Conservation (phyloP, 805 yeast genomes). For the Candida qinlingensis region DNA sequence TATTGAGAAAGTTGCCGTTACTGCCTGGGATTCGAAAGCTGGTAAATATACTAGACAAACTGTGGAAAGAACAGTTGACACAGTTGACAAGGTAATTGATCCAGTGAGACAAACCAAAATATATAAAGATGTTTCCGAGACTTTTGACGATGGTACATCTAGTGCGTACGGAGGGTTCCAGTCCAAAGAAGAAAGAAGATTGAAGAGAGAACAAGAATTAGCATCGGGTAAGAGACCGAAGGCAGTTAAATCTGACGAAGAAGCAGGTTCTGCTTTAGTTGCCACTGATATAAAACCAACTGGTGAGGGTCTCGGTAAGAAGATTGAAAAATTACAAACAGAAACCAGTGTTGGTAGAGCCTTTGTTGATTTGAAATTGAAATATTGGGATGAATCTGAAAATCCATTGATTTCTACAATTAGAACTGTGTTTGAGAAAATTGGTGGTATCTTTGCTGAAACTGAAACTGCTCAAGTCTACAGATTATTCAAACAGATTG, state of each 20-base stretch:
- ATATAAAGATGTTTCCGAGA: conserved; percentile 83
- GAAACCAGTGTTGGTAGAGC: conserved; percentile 66
- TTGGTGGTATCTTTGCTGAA: conserved; percentile 81
- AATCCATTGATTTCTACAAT: conserved; percentile 81
- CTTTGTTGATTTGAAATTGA: conserved; percentile 53
- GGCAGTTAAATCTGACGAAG: conserved; percentile 70
- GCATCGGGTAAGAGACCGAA: conserved; percentile 55
- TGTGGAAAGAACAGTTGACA: conserved; percentile 76
- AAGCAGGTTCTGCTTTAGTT: conserved; percentile 78
- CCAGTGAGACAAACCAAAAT: conserved; percentile 90
- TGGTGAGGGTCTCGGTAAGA: conserved; percentile 62
- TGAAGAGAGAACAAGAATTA: conserved; percentile 60
- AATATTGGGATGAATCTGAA: conserved; percentile 85
- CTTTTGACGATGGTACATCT: conserved; percentile 87
- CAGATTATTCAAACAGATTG: conserved; percentile 79
- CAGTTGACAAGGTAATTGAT: conserved; percentile 80
- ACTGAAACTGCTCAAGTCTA: conserved; percentile 95
- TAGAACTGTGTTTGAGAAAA: conserved; percentile 73
- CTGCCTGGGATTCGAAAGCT: conserved; percentile 95
- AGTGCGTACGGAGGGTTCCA: conserved; percentile 90
- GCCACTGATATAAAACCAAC: conserved; percentile 75
- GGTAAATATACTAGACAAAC: conserved; percentile 85
- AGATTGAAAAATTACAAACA: conserved; percentile 61
- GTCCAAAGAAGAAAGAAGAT: conserved; percentile 72
- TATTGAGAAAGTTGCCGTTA: conserved; percentile 81